Evolutionary conservation across 2,329 filamentous ascomycete genomes (phyloP), one percentile per base, ranked within the genome.

Genomic region (Cryphonectria parasitica): DNA sequence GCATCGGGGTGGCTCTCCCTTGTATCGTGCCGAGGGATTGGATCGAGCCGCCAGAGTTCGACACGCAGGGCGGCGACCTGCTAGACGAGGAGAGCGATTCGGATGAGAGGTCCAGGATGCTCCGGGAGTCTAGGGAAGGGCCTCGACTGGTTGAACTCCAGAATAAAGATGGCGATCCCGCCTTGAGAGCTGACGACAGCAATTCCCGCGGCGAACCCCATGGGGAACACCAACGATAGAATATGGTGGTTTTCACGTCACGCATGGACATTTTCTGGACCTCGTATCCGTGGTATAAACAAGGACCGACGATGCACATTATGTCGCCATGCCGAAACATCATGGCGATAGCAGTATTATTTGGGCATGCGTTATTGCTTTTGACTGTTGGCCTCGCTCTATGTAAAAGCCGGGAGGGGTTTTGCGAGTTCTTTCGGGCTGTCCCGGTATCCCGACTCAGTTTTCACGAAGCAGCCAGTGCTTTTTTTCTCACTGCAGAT

Each of bases 1-100:
- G 88, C 75, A 93, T 97, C 73, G 93, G 93, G 54, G 87, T 95
- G 66, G 91, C 91, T 17, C 80, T 97, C 49, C 93, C 93, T 19
- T 97, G 93, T 78, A 87, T 97, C 28, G 92, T 97, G 63, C 93
- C 93, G 17, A 86, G 87, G 72, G 92, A 95, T 77, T 96, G 93
- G 93, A 89, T 96, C 73, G 88, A 91, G 62, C 90, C 92, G 65
- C 93, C 93, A 1, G 92, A 94, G 75, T 91, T 89, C 77, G 91
- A 93, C 71, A 90, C 87, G 22, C 89, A 88, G 45, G 91, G 93
- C 72, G 92, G 91, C 71, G 90, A 90, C 77, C 83, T 93, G 71
- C 79, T 94, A 68, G 87, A 89, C 52, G 86, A 85, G 67, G 79
- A 87, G 66, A 84, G 87, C 70, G 83, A 86, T 25, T 79, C 81